Evolutionary conservation across 768 basidiomycete genomes (phyloP).

Genomic region (Boletus rex-veris): DNA sequence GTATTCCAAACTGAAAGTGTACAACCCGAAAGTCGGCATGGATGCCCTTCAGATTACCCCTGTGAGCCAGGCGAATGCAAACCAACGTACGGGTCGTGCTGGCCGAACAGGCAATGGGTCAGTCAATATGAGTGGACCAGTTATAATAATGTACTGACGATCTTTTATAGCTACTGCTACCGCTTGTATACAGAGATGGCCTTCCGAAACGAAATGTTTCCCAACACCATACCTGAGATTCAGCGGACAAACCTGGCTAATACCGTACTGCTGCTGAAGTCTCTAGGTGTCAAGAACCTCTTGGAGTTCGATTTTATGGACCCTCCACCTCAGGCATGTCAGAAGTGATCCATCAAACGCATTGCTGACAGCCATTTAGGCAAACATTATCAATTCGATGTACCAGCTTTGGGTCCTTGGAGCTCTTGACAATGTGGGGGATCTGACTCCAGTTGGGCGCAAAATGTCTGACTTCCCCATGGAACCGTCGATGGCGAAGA

Average conservation of each 20-base stretch:
- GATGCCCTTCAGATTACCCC: constrained; percentile 98
- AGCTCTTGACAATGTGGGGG: constrained; percentile 95
- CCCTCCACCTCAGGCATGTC: constrained; percentile 90
- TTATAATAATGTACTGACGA: constrained; percentile 1
- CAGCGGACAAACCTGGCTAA: constrained; percentile 98
- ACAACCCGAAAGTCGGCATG: constrained; percentile 99
- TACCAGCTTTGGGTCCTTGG: constrained; percentile 99
- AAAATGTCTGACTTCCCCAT: constrained; percentile 99
- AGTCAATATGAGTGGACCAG: constrained; percentile 24
- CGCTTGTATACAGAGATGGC: constrained; percentile 97
- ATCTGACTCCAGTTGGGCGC: constrained; percentile 84
- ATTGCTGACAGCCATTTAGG: constrained; percentile 40
- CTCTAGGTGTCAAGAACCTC: constrained; percentile 93
- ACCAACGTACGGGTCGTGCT: constrained; percentile 92
- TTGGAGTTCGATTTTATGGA: constrained; percentile 99
- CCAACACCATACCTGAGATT: constrained; percentile 96
- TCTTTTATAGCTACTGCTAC: constrained; percentile 74
- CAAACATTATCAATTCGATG: constrained; percentile 98
- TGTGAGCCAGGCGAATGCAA: constrained; percentile 97
- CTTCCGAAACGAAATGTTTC: constrained; percentile 91
- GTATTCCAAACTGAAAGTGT: constrained; percentile 96
- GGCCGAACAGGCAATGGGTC: constrained; percentile 95
- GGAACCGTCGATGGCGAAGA: constrained; percentile 99
- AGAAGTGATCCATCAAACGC: not conserved
- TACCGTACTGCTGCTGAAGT: constrained; percentile 91